Evolutionary conservation across 805 yeast species (phyloP), one percentile per base, ranked within the genome.

Genomic region (Kodamaea jinghongensis): DNA sequence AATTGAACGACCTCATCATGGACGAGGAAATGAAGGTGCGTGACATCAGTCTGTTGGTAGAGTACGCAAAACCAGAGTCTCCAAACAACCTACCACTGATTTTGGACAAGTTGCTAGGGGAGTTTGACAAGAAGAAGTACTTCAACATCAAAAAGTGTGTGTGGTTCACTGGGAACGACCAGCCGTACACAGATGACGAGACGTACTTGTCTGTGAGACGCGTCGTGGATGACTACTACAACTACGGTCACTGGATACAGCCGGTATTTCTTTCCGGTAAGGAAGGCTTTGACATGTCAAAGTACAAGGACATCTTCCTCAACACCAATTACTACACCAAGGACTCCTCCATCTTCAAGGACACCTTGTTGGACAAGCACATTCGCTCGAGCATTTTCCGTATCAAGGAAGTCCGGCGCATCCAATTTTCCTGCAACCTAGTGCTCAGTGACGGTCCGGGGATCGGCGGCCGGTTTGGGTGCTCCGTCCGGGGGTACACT

Each of bases 121-220:
- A 79, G 43, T 80, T 84, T 45, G 54, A 54, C 41, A 52, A 64
- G 11, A 55, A 65, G 27, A 75, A 72, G 29, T 82, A 72, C 55
- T 76, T 77, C 36, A 71, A 71, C 31, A 32, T 39, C 17, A 77
- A 75, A 47, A 80, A 83, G 50, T 61, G 86, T 3, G 74, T 87
- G 47, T 63, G 88, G 54, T 77, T 89, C 52, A 86, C 96, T 0
- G 84, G 82, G 54, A 79, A 83, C 55, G 93, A 84, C 48, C 61
- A 60, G 33, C 97, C 96, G 0, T 73, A 63, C 46, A 67, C 68
- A 38, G 63, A 65, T 6, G 50, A 64, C 6, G 65, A 71, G 11
- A 61, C 68, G 3, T 73, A 72, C 49, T 67, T 66, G 33, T 63
- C 76, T 4, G 63, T 86, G 16, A 73, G 81, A 47, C 75, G 75